A percentile compares a stretch with the other conserved stretches of the same genome.
Conservation (phyloP, 192 early-diverging fungal genomes). For the Coemansia sp. region DNA sequence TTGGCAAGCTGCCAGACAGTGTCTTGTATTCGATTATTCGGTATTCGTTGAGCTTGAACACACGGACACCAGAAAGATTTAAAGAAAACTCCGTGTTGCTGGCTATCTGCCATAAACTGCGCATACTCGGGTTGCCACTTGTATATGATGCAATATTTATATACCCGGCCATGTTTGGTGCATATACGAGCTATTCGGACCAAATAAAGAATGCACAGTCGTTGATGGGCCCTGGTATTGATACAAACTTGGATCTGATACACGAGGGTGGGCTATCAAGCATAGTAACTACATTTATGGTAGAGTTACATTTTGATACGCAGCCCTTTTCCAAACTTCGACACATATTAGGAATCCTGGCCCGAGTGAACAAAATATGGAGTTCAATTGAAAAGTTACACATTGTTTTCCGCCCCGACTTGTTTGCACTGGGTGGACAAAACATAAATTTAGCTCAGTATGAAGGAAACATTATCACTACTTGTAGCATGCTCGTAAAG, state of each 20-base stretch:
- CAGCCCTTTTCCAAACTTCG: not conserved
- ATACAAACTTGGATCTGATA: slow-evolving; percentile 1
- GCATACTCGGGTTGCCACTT: not conserved
- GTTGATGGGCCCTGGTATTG: not conserved
- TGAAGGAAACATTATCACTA: too few species aligned
- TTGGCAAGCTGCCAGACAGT: not conserved
- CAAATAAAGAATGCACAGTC: not conserved
- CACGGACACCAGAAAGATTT: not conserved
- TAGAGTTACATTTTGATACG: not conserved
- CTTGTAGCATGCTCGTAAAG: not conserved
- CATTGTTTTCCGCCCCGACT: not conserved
- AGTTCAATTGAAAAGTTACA: not conserved
- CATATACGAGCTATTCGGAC: not conserved
- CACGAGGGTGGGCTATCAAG: not conserved
- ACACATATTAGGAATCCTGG: not conserved
- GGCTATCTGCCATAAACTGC: not conserved
- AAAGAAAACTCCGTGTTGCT: not conserved
- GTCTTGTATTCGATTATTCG: not conserved
- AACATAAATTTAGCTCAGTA: too few species aligned
- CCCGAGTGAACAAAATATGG: not conserved
- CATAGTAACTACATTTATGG: not conserved
- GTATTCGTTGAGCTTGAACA: not conserved
- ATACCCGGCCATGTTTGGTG: not conserved
- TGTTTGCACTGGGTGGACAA: not conserved
- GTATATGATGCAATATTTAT: not conserved